Percentiles rank a stretch among this genome's conserved stretches.
Conservation (phyloP, 169 alveolate genomes). For the Cryptosporidium sp. region DNA sequence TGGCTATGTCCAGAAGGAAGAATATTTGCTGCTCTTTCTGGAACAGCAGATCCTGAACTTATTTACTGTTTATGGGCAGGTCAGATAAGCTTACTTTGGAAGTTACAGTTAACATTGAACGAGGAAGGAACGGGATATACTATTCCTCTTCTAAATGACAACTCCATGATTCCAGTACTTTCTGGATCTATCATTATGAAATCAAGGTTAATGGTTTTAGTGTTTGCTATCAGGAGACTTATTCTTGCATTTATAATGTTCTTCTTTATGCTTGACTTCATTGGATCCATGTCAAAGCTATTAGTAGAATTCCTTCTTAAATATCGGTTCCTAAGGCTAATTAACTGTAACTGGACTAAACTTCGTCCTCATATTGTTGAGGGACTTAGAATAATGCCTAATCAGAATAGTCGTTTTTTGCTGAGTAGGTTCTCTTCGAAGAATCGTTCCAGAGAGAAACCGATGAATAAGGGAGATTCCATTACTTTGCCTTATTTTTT, state of each 20-base stretch:
- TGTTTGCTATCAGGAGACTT: slow-evolving; percentile 67
- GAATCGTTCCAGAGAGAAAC: slow-evolving; percentile 33
- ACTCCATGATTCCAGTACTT: background rate
- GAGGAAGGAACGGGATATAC: slow-evolving; percentile 5
- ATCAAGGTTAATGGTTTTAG: slow-evolving; percentile 43
- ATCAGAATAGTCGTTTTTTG: slow-evolving; percentile 1
- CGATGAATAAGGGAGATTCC: slow-evolving; percentile 69
- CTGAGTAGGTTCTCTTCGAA: slow-evolving; percentile 28
- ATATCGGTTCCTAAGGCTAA: slow-evolving; percentile 54
- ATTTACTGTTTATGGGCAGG: slow-evolving; percentile 63
- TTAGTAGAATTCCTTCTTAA: slow-evolving; percentile 41
- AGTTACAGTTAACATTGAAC: slow-evolving; percentile 30
- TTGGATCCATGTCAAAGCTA: slow-evolving; percentile 67
- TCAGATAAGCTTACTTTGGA: slow-evolving; percentile 51
- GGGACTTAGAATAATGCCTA: slow-evolving; percentile 30
- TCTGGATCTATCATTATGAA: slow-evolving; percentile 21
- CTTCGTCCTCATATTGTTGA: slow-evolving; percentile 71
- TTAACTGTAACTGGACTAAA: slow-evolving; percentile 73
- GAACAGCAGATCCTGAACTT: slow-evolving; percentile 73
- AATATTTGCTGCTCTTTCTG: slow-evolving; percentile 73
- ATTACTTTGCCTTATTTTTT: slow-evolving; percentile 58
- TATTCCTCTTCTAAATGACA: slow-evolving; percentile 1
- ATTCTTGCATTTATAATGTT: slow-evolving; percentile 62
- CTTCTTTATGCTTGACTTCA: slow-evolving; percentile 59
- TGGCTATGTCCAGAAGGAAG: slow-evolving; percentile 75